Evolutionary conservation across 176 grass and related monocot species (phyloP).

Genomic region (Oryza rufipogon): DNA sequence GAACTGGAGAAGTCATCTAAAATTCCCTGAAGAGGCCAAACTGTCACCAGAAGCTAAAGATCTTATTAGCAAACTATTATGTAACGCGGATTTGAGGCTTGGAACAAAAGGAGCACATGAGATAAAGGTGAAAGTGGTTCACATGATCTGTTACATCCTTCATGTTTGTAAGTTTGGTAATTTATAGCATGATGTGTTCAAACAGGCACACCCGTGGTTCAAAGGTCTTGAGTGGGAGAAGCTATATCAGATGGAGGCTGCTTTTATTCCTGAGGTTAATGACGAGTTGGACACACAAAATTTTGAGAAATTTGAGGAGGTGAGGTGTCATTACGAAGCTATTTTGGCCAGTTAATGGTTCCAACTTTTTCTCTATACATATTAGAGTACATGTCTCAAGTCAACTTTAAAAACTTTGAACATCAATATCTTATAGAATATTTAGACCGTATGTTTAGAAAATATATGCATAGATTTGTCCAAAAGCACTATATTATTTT

Average conservation of each 20-base stretch:
- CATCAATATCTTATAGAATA: neutral
- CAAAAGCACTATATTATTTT: too few species aligned
- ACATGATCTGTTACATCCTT: neutral
- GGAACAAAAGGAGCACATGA: slow-evolving; percentile 91
- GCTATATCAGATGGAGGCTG: slow-evolving; percentile 89
- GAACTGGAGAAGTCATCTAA: slow-evolving; percentile 93
- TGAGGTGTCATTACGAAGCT: slow-evolving; percentile 34
- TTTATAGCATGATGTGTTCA: slow-evolving; percentile 17
- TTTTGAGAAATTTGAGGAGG: slow-evolving; percentile 89
- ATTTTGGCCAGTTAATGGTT: neutral
- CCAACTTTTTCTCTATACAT: neutral
- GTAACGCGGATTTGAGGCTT: slow-evolving; percentile 83
- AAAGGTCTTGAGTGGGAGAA: slow-evolving; percentile 68
- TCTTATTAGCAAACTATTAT: slow-evolving; percentile 78
- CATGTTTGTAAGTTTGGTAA: neutral
- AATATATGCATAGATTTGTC: too few species aligned
- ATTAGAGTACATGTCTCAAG: neutral
- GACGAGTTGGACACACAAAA: slow-evolving; percentile 86
- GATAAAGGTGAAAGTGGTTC: slow-evolving; percentile 61
- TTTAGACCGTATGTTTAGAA: too few species aligned
- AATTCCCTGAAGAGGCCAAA: slow-evolving; percentile 90
- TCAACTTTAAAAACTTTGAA: too few species aligned
- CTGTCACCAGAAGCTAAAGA: slow-evolving; percentile 83
- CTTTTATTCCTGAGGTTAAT: slow-evolving; percentile 83
- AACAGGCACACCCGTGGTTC: slow-evolving; percentile 87